Evolutionary conservation across 495 filamentous ascomycete genomes (phyloP).

Genomic region (Penicillium bialowiezense): DNA sequence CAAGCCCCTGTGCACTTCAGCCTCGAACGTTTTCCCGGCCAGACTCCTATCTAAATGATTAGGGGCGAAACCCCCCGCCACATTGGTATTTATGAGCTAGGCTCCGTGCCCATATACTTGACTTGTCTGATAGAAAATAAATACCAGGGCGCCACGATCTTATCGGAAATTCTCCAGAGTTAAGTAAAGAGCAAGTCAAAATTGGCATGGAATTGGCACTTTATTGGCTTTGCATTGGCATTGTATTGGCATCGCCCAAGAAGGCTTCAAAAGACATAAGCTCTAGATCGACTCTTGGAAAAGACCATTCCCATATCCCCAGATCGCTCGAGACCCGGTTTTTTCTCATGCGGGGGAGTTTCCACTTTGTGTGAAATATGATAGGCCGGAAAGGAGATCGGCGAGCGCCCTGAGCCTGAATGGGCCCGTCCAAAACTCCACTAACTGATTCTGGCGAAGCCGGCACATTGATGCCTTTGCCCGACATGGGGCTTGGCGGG

Average conservation of each 20-base stretch:
- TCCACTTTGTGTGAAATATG: slow-evolving; percentile 7
- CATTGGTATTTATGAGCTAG: no score
- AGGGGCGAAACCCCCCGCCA: no score
- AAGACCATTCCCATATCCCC: background rate
- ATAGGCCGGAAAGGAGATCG: slow-evolving; percentile 15
- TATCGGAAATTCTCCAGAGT: no score
- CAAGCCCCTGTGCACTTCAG: background rate
- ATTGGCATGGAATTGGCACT: slow-evolving; percentile 1
- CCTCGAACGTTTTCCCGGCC: background rate
- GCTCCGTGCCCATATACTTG: no score
- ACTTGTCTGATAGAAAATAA: no score
- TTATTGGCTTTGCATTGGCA: slow-evolving; percentile 1
- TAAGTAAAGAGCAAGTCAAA: background rate
- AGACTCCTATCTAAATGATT: no score
- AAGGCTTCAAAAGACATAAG: background rate
- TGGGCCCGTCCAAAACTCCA: background rate
- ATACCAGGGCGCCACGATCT: no score
- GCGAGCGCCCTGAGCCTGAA: slow-evolving; percentile 7
- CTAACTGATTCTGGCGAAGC: slow-evolving; percentile 24
- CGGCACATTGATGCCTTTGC: slow-evolving; percentile 6
- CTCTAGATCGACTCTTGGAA: background rate
- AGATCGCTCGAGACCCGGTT: slow-evolving; percentile 1
- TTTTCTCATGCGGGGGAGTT: background rate
- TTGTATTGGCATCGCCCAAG: background rate
- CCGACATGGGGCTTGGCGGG: background rate